Conservation (phyloP, 192 early-diverging fungal genomes). For the Entomortierella lignicola region DNA sequence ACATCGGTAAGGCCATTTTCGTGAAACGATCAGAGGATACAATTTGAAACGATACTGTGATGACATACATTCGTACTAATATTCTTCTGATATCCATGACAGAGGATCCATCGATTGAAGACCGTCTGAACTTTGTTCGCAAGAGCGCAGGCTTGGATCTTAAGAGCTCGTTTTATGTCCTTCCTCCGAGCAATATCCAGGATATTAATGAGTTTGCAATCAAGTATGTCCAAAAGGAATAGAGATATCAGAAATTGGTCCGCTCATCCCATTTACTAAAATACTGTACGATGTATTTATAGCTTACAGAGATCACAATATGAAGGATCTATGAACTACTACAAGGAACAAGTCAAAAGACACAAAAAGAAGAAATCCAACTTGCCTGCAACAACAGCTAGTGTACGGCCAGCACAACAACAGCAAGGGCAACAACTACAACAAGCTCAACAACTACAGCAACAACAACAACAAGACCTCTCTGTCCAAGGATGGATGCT, state of each 20-base stretch:
- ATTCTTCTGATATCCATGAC: neutral
- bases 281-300: neutral
- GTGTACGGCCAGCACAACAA: slow-evolving; percentile 3
- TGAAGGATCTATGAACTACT: slow-evolving; percentile 78
- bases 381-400: slow-evolving; percentile 57
- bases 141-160: slow-evolving; percentile 75
- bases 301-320: slow-evolving; percentile 76
- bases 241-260: neutral
- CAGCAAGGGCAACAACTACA: slow-evolving; percentile 12
- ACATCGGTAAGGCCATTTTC: slow-evolving; percentile 63
- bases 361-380: slow-evolving; percentile 76
- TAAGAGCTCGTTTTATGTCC: slow-evolving; percentile 74
- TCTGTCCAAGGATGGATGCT: slow-evolving; percentile 77
- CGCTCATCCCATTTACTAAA: neutral
- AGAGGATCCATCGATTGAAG: slow-evolving; percentile 77
- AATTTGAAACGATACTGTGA: neutral
- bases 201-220: slow-evolving; percentile 73
- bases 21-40: too few relatives aligned
- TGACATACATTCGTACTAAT: neutral
- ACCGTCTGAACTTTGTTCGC: slow-evolving; percentile 75
- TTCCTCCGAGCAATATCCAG: slow-evolving; percentile 57
- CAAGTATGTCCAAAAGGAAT: slow-evolving; percentile 58
- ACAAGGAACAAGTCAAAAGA: slow-evolving; percentile 80
- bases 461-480: slow-evolving; percentile 52
- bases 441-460: slow-evolving; percentile 23